Evolutionary conservation across 306 rosid genomes (phyloP), one percentile per base, ranked within the genome.

Genomic region (Gleditsia sinensis): DNA sequence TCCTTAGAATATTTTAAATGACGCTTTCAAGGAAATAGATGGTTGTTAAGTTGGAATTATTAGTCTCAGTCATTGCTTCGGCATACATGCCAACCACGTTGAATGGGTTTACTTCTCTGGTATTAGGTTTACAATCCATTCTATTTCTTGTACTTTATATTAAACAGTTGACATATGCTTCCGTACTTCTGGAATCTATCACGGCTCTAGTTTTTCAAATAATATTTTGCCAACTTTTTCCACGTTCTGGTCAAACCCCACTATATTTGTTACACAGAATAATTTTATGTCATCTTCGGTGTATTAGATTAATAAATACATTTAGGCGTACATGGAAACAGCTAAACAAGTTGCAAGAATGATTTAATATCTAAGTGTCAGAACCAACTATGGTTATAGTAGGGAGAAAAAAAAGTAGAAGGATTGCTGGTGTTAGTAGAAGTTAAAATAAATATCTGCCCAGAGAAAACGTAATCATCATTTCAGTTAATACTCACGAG

Each of bases 21-120:
- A 72, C 53, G 56, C 55, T 50, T 72, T 80, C 59, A 67, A 14
- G 61, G 9, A 12, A 61, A 20, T 60, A 30, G 71, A 46, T 76
- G 77, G 77, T 76, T 53, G 75, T 80, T 67, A 23, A 73, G 34
- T 59, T 60, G 70, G 48, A 72, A 67, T 72, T 75, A 60, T 71
- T 55, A 56, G 28, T 53, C 48, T 55, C 67, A 68, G 80, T 62
- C 34, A 61, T 83, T 69, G 78, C 62, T 76, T 68, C 51, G 24
- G 69, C 54, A 72, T 69, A 45, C 67, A 2, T 58, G 79, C 74
- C 78, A 28, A 55, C 78, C 71, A 46, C 43, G n/a, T 72, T 56
- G 74, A 16, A 37, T 54, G 72, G 24, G 40, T 68, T 78, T 59
- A 45, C 76, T 49, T 42, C 53, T 69, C 60, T 75, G 63, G 50